Evolutionary conservation across 176 grass and related monocot genomes (phyloP).

Genomic region (Rhynchospora breviuscula): DNA sequence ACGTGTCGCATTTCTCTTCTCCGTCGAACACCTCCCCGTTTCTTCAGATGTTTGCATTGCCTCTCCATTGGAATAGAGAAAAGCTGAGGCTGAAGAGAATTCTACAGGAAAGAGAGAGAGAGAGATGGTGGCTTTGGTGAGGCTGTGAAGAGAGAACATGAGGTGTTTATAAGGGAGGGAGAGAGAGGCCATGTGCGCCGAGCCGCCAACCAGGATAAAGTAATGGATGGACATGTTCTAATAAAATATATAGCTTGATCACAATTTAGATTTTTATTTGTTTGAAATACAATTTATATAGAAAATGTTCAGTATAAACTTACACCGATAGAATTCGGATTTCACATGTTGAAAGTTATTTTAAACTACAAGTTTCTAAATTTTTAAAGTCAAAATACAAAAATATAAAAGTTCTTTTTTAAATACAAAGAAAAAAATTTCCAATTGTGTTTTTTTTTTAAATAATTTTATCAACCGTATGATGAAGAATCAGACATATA

Average conservation of each 20-base stretch:
- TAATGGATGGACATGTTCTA: slow-evolving; percentile 19
- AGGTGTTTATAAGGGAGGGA: slow-evolving; percentile 24
- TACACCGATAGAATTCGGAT: too few relatives aligned
- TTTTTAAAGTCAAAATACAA: too few relatives aligned
- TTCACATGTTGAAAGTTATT: too few relatives aligned
- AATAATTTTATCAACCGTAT: too few relatives aligned
- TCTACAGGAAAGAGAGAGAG: neutral
- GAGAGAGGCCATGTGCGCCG: slow-evolving; percentile 32
- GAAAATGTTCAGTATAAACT: neutral
- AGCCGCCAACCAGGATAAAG: slow-evolving; percentile 20
- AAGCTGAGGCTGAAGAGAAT: neutral
- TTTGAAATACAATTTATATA: neutral
- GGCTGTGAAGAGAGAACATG: slow-evolving; percentile 9
- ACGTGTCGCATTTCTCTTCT: slow-evolving; percentile 5
- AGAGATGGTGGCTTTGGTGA: neutral
- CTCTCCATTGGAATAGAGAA: slow-evolving; percentile 1
- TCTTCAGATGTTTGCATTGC: slow-evolving; percentile 11
- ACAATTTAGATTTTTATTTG: too few relatives aligned
- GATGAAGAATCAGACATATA: too few relatives aligned
- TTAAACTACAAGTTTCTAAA: too few relatives aligned
- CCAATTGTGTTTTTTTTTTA: too few relatives aligned
- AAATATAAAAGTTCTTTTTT: too few relatives aligned
- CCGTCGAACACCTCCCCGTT: slow-evolving; percentile 4
- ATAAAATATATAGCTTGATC: neutral
- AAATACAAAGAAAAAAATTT: too few relatives aligned